Evolutionary conservation across 176 grass and related monocot species (phyloP).

Genomic region (Ananas comosus): DNA sequence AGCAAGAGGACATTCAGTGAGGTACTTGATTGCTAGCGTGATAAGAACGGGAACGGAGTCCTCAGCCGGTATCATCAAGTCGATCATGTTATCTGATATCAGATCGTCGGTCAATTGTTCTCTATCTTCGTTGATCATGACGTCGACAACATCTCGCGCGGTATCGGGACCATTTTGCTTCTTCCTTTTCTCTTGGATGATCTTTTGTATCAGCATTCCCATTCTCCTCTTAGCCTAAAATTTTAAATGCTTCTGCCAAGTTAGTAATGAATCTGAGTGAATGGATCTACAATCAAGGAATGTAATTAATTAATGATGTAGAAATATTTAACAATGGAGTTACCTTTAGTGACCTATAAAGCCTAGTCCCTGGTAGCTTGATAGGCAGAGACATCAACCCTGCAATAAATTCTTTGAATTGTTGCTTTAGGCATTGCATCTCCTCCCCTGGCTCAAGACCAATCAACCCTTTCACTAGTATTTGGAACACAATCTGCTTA

Average conservation of each 20-base stretch:
- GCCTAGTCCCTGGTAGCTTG: slow-evolving; percentile 80
- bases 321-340: not conserved
- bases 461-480: slow-evolving; percentile 79
- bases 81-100: slow-evolving; percentile 97
- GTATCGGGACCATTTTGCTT: not conserved
- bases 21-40: slow-evolving; percentile 89
- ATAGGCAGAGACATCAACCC: slow-evolving; percentile 87
- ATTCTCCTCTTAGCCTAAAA: slow-evolving; percentile 88
- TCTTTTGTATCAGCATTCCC: slow-evolving; percentile 56
- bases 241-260: not conserved
- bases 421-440: slow-evolving; percentile 75
- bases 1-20: slow-evolving; percentile 76
- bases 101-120: slow-evolving; percentile 72
- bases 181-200: slow-evolving; percentile 83
- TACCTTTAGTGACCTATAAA: slow-evolving; percentile 83
- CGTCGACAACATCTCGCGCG: slow-evolving; percentile 48
- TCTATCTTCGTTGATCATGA: slow-evolving; percentile 49
- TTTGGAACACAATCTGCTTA: slow-evolving; percentile 78
- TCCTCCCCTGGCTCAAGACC: slow-evolving; percentile 68
- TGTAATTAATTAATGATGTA: not conserved
- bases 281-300: not conserved
- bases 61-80: slow-evolving; percentile 97
- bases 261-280: not conserved
- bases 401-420: slow-evolving; percentile 97
- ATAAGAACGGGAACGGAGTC: slow-evolving; percentile 92